Base-by-base conservation (phyloP, 2,329 filamentous ascomycete species). In the Fusarium bulbicola region DNA sequence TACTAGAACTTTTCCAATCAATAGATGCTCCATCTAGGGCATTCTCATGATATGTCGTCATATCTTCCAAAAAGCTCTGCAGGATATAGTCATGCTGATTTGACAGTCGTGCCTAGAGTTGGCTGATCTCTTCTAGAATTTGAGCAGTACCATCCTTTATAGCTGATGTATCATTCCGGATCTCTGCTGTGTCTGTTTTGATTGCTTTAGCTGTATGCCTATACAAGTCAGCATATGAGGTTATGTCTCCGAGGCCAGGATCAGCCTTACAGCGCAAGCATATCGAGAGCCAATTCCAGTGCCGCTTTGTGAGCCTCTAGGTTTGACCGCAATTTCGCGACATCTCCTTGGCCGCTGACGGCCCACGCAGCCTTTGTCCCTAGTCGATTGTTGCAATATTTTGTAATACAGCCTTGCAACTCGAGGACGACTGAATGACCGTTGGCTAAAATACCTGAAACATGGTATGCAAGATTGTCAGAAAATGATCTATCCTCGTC, bases 211-310 rank as follows among this genome's bases (percentile, higher is more conserved):
- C 39, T 8, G 21, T n/a, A 40, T 40, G 13, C 21, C 21, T 40
- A 40, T 21, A 40, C 2, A 7, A 40, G 39, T 40, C 21, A 40
- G 21, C 7, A 5, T 9, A 5, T 6, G n/a, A 40, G 5, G 39
- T 15, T 10, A 15, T 0, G 21, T 15, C 13, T 8, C 1, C 13
- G 12, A 21, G 20, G 39, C 12, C 3, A 9, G 12, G 5, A 40
- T n/a, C 21, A 14, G 7, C 21, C 39, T 15, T 40, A 40, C 13
- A 15, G 39, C 4, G 39, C 39, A 40, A n/a, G 21, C 21, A 40
- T 40, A n/a, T 40, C 21, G 15, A 40, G 39, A n/a, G 39, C 39
- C 21, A 40, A 40, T 15, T 40, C 39, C 12, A 40, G 39, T 5
- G 39, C 39, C 39, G 39, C 39, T 40, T n/a, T 40, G 6, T n/a